A percentile compares a stretch with the other conserved stretches of the same genome.
phyloP scores from a whole-genome alignment of 768 basidiomycete genomes.

The Gymnopilus dilepis region DNA sequence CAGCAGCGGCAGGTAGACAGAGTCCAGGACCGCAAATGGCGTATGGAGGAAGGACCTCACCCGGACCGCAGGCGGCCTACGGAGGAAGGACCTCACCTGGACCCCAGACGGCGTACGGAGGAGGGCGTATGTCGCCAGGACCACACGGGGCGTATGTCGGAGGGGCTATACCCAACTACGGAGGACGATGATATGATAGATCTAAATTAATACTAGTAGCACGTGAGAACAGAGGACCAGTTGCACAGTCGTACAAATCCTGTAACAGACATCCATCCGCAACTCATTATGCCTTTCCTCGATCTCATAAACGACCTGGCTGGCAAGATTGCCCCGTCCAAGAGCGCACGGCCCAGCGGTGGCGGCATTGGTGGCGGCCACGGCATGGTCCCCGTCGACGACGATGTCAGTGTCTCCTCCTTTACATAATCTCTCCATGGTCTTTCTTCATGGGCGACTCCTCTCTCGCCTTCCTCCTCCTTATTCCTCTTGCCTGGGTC shows the following conservation, averaged over 20 bases:
- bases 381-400: conserved; percentile 66
- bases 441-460: conserved; percentile 46
- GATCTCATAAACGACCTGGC: conserved; percentile 62
- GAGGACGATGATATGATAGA: conserved; percentile 18
- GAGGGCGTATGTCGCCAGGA: conserved; percentile 44
- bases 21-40: conserved; percentile 35
- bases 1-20: conserved; percentile 30
- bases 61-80: conserved; percentile 40
- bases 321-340: conserved; percentile 51
- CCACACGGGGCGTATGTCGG: conserved; percentile 50
- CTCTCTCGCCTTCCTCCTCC: conserved; percentile 64
- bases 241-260: neutral
- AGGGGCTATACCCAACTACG: conserved; percentile 20
- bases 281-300: conserved; percentile 54
- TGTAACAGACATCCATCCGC: conserved; percentile 2
- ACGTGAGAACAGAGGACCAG: conserved; percentile 8
- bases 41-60: conserved; percentile 38
- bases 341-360: conserved; percentile 43
- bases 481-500: conserved; percentile 68
- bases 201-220: conserved; percentile 16
- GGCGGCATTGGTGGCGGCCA: conserved; percentile 65
- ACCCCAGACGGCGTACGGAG: conserved; percentile 49
- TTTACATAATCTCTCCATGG: conserved; percentile 54
- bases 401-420: conserved; percentile 62
- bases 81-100: conserved; percentile 42